Conservation (phyloP, 495 filamentous ascomycete genomes). For the Cercophora samala region DNA sequence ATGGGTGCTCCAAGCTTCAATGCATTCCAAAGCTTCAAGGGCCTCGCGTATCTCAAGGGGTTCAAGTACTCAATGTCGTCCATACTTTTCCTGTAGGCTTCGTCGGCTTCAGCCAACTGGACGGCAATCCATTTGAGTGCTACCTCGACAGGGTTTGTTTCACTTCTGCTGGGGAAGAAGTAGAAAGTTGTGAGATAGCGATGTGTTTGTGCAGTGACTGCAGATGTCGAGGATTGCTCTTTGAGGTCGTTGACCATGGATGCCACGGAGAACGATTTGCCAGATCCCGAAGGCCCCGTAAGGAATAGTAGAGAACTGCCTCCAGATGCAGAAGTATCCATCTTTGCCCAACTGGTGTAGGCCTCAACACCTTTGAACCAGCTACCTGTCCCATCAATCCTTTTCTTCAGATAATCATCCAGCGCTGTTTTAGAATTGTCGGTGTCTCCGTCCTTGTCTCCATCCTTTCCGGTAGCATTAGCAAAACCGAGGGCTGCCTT, state of each 20-base stretch:
- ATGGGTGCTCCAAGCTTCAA: conserved; percentile 8
- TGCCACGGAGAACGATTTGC: conserved; percentile 3
- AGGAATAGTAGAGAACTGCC: neutral
- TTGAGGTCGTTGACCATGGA: conserved; percentile 4
- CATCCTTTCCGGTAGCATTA: too few species aligned
- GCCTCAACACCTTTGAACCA: conserved; percentile 7
- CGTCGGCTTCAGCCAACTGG: conserved; percentile 13
- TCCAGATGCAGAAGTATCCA: neutral
- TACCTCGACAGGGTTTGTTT: conserved; percentile 6
- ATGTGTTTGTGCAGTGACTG: neutral
- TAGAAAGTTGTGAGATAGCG: conserved; percentile 6
- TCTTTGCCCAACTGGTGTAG: neutral
- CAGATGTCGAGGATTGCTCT: neutral
- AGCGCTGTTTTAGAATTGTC: neutral
- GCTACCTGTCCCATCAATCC: neutral
- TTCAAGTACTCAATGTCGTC: neutral
- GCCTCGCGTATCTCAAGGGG: neutral
- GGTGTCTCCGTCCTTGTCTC: too few species aligned
- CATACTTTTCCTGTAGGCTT: conserved; percentile 6
- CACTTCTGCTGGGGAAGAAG: conserved; percentile 12
- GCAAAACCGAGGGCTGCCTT: neutral
- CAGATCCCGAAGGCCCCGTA: neutral
- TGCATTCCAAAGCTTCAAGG: conserved; percentile 1
- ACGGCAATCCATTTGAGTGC: conserved; percentile 13
- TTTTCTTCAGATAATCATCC: conserved; percentile 1